Percentiles rank a stretch among this genome's conserved stretches.
These are phyloP conservation scores for Epichloe amarillans DNA, from an alignment of 2,329 filamentous ascomycete species.

Conservation along the genomic window DNA sequence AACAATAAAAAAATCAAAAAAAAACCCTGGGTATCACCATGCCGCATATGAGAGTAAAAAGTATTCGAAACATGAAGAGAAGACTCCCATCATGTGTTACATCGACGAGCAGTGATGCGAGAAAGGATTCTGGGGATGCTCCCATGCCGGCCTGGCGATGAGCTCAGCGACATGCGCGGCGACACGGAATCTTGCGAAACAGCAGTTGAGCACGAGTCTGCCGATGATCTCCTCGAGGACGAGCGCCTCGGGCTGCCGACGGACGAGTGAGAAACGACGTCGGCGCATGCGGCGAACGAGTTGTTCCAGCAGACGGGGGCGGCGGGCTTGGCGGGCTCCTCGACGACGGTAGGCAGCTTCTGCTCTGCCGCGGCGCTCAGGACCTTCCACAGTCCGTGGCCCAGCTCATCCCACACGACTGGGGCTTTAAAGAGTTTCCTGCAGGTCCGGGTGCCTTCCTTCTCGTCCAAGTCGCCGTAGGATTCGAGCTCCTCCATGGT, in stretches of 20 bases:
- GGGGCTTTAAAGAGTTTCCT: conserved; percentile 24
- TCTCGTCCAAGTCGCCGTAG: conserved; percentile 19
- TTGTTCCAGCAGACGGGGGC: not conserved
- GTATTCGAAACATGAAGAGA: too few species aligned
- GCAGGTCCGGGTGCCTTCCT: conserved; percentile 22
- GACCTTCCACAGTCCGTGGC: conserved; percentile 21
- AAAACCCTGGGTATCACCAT: not conserved
- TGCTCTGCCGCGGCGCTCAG: conserved; percentile 10
- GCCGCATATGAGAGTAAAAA: not conserved
- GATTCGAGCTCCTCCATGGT: conserved; percentile 20
- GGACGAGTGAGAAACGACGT: not conserved
- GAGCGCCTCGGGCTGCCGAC: not conserved
- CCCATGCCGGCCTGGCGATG: conserved; percentile 6
- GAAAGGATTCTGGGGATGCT: conserved; percentile 6
- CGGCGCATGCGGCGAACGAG: not conserved
- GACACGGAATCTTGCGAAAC: conserved; percentile 3
- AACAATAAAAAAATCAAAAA: too few species aligned
- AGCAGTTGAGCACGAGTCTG: conserved; percentile 3
- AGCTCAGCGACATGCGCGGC: conserved; percentile 5
- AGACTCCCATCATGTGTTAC: not conserved
- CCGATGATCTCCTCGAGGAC: conserved; percentile 3
- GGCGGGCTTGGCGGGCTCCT: not conserved
- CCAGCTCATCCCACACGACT: conserved; percentile 25
- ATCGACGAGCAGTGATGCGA: conserved; percentile 5
- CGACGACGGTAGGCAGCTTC: conserved; percentile 3